Evolutionary conservation across 1,284 basidiomycete species (phyloP).

Genomic region (Vanrija pseudolonga): DNA sequence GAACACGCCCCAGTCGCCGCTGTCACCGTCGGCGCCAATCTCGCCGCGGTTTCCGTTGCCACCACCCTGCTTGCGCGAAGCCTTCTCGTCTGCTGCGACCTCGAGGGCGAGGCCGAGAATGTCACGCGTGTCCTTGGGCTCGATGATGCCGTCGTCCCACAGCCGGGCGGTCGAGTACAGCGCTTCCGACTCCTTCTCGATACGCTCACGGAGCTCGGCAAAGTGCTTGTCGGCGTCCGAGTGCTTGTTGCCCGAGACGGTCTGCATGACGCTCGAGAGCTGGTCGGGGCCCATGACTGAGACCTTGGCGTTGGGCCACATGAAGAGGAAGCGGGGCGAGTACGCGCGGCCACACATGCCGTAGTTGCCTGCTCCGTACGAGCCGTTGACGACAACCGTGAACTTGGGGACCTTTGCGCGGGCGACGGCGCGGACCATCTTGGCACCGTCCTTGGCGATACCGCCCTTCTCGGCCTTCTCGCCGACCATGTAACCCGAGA

Average conservation of each 20-base stretch:
- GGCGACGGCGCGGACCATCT: constrained; percentile 95
- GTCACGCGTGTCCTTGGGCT: constrained; percentile 84
- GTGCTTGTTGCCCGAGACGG: constrained; percentile 54
- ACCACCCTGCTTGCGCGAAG: constrained; percentile 37
- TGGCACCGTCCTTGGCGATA: constrained; percentile 94
- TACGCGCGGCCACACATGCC: constrained; percentile 91
- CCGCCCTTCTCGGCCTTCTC: constrained; percentile 91
- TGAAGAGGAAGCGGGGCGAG: constrained; percentile 90
- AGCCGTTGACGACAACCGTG: constrained; percentile 90
- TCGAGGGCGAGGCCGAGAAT: constrained; percentile 79
- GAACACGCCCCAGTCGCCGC: constrained; percentile 79
- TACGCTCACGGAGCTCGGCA: constrained; percentile 63
- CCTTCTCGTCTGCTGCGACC: constrained; percentile 57
- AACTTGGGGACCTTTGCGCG: constrained; percentile 91
- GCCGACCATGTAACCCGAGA: constrained; percentile 89
- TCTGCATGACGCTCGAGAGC: constrained; percentile 85
- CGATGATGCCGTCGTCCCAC: constrained; percentile 94
- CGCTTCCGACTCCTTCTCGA: constrained; percentile 81
- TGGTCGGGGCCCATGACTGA: constrained; percentile 96
- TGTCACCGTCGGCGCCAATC: constrained; percentile 68
- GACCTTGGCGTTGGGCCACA: constrained; percentile 96
- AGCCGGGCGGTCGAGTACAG: constrained; percentile 82
- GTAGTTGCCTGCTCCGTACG: constrained; percentile 86
- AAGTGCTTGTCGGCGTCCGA: constrained; percentile 32
- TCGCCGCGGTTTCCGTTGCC: constrained; percentile 39